Evolutionary conservation across 1,284 basidiomycete species (phyloP), one percentile per base, ranked within the genome.

Genomic region (Tetrapyrgos nigripes): DNA sequence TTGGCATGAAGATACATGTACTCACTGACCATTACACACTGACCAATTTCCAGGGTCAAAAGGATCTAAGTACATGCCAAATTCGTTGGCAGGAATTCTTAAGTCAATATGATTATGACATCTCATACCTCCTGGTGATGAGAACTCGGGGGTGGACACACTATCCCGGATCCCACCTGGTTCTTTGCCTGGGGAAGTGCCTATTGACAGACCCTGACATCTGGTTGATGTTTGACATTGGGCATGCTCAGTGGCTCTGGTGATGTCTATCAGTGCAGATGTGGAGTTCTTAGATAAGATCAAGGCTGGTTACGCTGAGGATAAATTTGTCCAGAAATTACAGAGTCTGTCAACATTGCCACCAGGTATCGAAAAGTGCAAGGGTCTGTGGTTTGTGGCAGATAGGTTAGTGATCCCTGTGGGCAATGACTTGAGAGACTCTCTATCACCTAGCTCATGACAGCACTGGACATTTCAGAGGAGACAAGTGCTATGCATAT

Each of bases 11-110:
- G 75, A 80, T 55, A 48, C 56, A 50, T 0, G 62, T 82, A 1
- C 73, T 69, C 46, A 77, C 77, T 0, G 74, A 81, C 58, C 79
- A 83, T 58, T 5, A 60, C n/a, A n/a, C n/a, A n/a, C n/a, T n/a
- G n/a, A n/a, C n/a, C n/a, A n/a, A n/a, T n/a, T n/a, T n/a, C n/a
- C n/a, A n/a, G n/a, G n/a, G n/a, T n/a, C n/a, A n/a, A n/a, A n/a
- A n/a, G n/a, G n/a, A n/a, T n/a, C n/a, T 79, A 3, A 76, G 73
- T 17, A 46, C 63, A 3, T 44, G 71, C 5, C 77, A 76, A 61
- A 57, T 64, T 1, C 62, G 68, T 1, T 79, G 77, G 77, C 60
- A 65, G 46, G 72, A 76, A 55, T 58, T 67, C 21, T 35, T 79
- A 1, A n/a, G 50, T 9, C 66, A 76, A n/a, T 76, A 67, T 26